Evolutionary conservation across 805 yeast species (phyloP).

Genomic region (Hanseniaspora vineae): DNA sequence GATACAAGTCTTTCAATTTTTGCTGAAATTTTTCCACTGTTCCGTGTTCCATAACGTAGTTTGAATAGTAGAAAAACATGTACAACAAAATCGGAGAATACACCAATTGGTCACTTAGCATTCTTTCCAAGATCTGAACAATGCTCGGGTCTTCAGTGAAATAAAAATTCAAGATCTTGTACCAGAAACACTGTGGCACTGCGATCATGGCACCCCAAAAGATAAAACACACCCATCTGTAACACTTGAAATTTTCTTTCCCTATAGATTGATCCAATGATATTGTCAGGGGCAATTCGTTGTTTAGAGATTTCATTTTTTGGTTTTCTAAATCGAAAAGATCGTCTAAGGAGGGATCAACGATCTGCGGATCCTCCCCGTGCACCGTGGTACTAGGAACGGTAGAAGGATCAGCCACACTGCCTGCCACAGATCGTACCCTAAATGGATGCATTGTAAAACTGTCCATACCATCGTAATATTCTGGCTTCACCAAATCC

Average conservation of each 20-base stretch:
- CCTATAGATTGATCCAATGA: not conserved
- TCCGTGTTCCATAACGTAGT: slow-evolving; percentile 68
- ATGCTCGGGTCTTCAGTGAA: slow-evolving; percentile 75
- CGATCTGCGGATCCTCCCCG: no score
- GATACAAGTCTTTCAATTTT: slow-evolving; percentile 54
- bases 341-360: no score
- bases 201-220: slow-evolving; percentile 81
- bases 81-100: slow-evolving; percentile 80
- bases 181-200: slow-evolving; percentile 82
- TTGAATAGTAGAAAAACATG: slow-evolving; percentile 73
- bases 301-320: not conserved
- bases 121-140: slow-evolving; percentile 75
- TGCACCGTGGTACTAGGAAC: no score
- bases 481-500: not conserved
- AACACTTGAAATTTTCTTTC: slow-evolving; percentile 37
- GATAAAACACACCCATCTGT: slow-evolving; percentile 66
- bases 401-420: no score
- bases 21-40: slow-evolving; percentile 46
- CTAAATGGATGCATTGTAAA: not conserved
- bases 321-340: not conserved
- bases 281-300: not conserved
- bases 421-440: no score
- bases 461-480: not conserved
- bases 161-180: slow-evolving; percentile 60
- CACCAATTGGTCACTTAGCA: slow-evolving; percentile 76